Evolutionary conservation across 129 eudicot genomes (phyloP), one percentile per base, ranked within the genome.

Genomic region (Lonicera japonica): DNA sequence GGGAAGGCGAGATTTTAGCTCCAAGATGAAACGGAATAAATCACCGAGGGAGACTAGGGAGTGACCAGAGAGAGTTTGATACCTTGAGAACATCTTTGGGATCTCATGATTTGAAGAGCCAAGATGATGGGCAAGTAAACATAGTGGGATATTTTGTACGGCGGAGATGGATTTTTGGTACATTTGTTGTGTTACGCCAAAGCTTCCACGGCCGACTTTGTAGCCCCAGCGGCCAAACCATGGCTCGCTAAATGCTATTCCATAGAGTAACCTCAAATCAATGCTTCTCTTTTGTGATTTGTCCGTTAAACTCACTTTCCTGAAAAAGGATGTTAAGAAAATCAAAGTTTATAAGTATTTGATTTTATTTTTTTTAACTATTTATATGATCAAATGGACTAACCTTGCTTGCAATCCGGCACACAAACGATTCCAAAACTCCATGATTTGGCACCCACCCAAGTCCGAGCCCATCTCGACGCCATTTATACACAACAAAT

Each of bases 211-310:
- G 15, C 89, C 89, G 72, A 88, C 88, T 54, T 58, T 69, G 75
- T 92, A 92, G 64, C 86, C 99, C 96, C 95, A 92, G 19, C 78
- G 88, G 55, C 87, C 86, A 55, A 88, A 92, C 99, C 99, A 92
- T 18, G 99, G 79, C 59, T 75, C 84, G 11, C 94, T 86, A 50
- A 82, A 88, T 52, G 95, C 95, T 54, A 86, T 67, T 16, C 89
- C 88, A 68, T 92, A 84, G 20, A 92, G 82, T 61, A 92, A 82
- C 73, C 99, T 82, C 50, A 92, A 65, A 29, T 92, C 96, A 89
- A 92, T 88, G 61, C 83, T 75, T 68, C 70, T 85, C 82, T 88
- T 90, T 54, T 76, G 75, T 10, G 99, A 82, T 58, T 61, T 64
- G 66, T 92, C 99, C 45, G 52, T 80, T 70, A 92, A 68, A 68